Evolutionary conservation across 2,329 filamentous ascomycete genomes (phyloP).

Genomic region (Cryphonectria parasitica): DNA sequence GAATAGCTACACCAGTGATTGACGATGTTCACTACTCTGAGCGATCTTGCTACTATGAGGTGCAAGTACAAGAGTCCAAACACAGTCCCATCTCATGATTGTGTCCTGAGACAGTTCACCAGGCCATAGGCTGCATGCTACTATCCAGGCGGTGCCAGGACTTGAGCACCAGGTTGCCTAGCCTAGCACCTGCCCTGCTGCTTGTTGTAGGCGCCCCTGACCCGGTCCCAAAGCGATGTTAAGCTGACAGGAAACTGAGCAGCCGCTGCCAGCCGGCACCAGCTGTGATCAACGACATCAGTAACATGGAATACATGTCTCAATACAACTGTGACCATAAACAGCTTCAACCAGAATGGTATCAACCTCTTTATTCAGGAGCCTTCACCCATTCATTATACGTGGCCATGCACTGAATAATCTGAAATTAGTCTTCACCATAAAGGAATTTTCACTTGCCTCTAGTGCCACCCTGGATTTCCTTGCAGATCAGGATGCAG

Average conservation of each 20-base stretch:
- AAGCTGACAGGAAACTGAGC: background rate
- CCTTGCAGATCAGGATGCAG: background rate
- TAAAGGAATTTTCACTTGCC: background rate
- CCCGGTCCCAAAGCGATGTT: background rate
- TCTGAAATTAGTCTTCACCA: background rate
- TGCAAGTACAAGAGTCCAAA: background rate
- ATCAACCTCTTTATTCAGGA: background rate
- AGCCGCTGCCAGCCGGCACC: background rate
- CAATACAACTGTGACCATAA: background rate
- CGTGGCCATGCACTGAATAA: background rate
- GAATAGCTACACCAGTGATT: background rate
- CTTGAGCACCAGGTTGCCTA: background rate
- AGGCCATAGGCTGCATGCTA: background rate
- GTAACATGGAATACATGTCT: background rate
- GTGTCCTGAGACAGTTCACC: slow-evolving; percentile 1
- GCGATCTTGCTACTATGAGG: background rate
- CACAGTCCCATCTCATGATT: background rate
- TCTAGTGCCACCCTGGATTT: background rate
- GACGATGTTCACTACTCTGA: background rate
- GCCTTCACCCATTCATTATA: background rate
- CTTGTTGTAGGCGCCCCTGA: background rate
- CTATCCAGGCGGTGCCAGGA: background rate
- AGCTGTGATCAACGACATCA: slow-evolving; percentile 2
- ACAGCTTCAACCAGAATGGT: background rate
- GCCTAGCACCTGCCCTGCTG: background rate